Evolutionary conservation across 305 asterid genomes (phyloP), one percentile per base, ranked within the genome.

Genomic region (Fraxinus floribunda): DNA sequence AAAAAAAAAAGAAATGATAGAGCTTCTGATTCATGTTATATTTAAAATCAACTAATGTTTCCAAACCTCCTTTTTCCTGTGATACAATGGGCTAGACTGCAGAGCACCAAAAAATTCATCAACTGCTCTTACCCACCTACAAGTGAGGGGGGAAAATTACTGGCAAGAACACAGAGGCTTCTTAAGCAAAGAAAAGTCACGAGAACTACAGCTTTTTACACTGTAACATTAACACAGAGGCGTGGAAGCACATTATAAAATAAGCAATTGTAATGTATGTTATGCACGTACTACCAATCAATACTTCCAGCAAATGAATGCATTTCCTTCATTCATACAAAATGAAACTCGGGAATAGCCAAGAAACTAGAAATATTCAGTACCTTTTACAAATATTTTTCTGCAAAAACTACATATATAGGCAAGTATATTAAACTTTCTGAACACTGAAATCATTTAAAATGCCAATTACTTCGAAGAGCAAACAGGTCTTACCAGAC

Each of bases 111-210:
- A 87, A 87, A 91, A 96, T 83, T 96, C 99, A 76, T 93, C 95
- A 66, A 94, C 93, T 26, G 99, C 98, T 84, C 97, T 96, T 76
- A 94, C 99, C 98, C 98, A 96, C 98, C 99, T 94, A 82, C 85
- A 88, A 81, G 80, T 41, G 34, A 18, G 1, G 34, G 13, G 15
- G 5, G 29, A 41, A 66, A 76, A 16, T 15, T 11, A 41, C 26
- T 11, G 9, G 41, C 49, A 68, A 18, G 46, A 24, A 20, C 55
- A 18, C 22, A 6, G 15, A 36, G 35, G 36, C 75, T 35, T 49
- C 26, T 36, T 71, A 32, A 73, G 18, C 38, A 52, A 78, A 57
- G 41, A 74, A 9, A 39, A 24, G 13, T 57, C 55, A 62, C 52
- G 22, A 41, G 35, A 77, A 24, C 70, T 34, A 15, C 11, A 77